Base-by-base conservation (phyloP, 768 basidiomycete species). In the Leccinum olivaceopallidum region DNA sequence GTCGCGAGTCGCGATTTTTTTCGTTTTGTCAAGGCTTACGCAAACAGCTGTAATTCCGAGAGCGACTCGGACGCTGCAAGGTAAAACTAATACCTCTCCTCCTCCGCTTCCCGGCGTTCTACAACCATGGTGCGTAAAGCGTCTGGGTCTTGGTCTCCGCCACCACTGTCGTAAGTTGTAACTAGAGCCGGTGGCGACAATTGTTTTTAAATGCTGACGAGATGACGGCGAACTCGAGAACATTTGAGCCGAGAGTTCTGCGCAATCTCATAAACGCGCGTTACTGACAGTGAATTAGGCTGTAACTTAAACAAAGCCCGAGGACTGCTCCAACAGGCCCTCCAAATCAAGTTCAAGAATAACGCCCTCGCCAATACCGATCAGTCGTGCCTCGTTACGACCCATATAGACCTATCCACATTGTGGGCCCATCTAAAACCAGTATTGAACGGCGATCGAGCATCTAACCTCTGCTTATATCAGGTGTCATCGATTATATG, bases 91-190 rank as follows among this genome's bases (percentile, higher is more conserved):
- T 14, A 14, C 5, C 47, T 48, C 22, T 24, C 47, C 30, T 60
- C 39, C 39, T 9, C 42, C 24, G 47, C 32, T 34, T 10, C 20
- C 3, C 49, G 26, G 53, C 30, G 54, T 30, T 44, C 53, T 51
- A 37, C 12, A 18, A n/a, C 22, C 48, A 37, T 48, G 53, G 49
- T 63, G 63, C 44, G 56, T 63, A 58, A 66, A 37, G 20, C 22
- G 4, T 14, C n/a, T 18, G 30, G 8, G 9, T 16, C 4, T 22
- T 16, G 30, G 56, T 22, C 48, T 18, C 47, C 44, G 26, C 36
- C n/a, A 28, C n/a, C 14, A 32, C 16, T 18, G n/a, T 26, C 22
- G 53, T n/a, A 55, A 37, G 42, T 26, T 12, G 53, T n/a, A 51
- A 22, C 5, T 6, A 56, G 24, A 55, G 37, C 5, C 50, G 14